Base-by-base conservation (phyloP, 2,329 filamentous ascomycete genomes). In the Trichoderma simmonsii region DNA sequence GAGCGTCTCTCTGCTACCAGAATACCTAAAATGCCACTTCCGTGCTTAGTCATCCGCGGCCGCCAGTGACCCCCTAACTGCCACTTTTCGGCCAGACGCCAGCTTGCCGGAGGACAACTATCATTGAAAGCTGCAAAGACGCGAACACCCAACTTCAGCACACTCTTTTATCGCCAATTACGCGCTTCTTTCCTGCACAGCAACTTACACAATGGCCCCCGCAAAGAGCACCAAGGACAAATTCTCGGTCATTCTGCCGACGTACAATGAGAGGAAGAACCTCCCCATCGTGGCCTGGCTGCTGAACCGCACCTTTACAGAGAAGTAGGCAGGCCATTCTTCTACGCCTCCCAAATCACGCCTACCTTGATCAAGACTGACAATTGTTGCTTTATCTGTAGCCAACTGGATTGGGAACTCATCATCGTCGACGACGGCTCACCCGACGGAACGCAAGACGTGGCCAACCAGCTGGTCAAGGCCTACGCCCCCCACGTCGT, bases 391-490 rank as follows among this genome's bases (percentile, higher is more conserved):
- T 24, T 54, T 26, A 18, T 11, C 30, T 14, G 28, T 73, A 97
- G 95, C 80, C 92, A 96, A 65, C 89, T 99, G 78, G 92, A 98
- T 83, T 99, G 94, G 93, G 95, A 99, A 86, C 88, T 99, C 81
- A 92, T 99, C 81, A 96, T 99, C 82, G 93, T 99, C 82, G 96
- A 99, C 88, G 97, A 99, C 83, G 96, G 93, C 84, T 97, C 94
- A 71, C 96, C 96, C 76, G 96, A 99, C 83, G 94, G 95, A 80
- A 99, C 96, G 68, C 93, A 97, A 83, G 90, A 93, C 74, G 89
- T 99, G 77, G 96, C 95, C 74, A 87, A 92, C 80, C 95, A 99
- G 83, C 93, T 99, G 75, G 91, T 95, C 81, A 92, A 92, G 81
- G 92, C 91, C 78, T 99, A 97, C 88, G 80, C 89, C 34, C 86